Percentiles rank a stretch among this genome's conserved stretches.
phyloP scores from a whole-genome alignment of 257 asterid species.

The Leonotis leonurus region DNA sequence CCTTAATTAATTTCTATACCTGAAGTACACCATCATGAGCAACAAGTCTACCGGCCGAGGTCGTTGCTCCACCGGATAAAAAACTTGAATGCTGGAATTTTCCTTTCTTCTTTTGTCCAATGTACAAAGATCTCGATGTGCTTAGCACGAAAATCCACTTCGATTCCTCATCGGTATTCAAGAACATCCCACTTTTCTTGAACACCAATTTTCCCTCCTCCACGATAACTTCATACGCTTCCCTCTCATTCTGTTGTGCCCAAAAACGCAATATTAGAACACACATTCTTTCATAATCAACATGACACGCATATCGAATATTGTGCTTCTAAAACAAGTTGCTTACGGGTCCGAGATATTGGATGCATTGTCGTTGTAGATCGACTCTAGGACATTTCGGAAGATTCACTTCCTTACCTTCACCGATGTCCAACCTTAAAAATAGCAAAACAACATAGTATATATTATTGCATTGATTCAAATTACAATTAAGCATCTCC shows the following conservation, averaged over 20 bases:
- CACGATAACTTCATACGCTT: constrained; percentile 43
- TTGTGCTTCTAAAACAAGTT: neutral
- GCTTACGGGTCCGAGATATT: constrained; percentile 67
- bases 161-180: constrained; percentile 41
- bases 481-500: neutral
- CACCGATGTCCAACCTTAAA: constrained; percentile 68
- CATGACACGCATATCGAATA: too few species aligned
- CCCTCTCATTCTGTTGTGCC: constrained; percentile 44
- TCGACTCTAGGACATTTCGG: constrained; percentile 40
- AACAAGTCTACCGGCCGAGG: constrained; percentile 60
- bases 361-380: constrained; percentile 54
- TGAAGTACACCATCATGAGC: constrained; percentile 49
- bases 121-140: constrained; percentile 42
- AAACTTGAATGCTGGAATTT: constrained; percentile 59
- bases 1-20: constrained; percentile 32
- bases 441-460: neutral
- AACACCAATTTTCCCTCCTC: constrained; percentile 46
- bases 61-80: constrained; percentile 49
- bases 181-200: constrained; percentile 38
- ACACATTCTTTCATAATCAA: too few species aligned
- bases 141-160: constrained; percentile 79
- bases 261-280: neutral
- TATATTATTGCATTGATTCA: neutral
- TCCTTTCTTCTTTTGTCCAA: constrained; percentile 51
- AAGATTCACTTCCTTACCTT: constrained; percentile 57